Base-by-base conservation (phyloP, 768 basidiomycete genomes). In the Tricholoma flavovirens region DNA sequence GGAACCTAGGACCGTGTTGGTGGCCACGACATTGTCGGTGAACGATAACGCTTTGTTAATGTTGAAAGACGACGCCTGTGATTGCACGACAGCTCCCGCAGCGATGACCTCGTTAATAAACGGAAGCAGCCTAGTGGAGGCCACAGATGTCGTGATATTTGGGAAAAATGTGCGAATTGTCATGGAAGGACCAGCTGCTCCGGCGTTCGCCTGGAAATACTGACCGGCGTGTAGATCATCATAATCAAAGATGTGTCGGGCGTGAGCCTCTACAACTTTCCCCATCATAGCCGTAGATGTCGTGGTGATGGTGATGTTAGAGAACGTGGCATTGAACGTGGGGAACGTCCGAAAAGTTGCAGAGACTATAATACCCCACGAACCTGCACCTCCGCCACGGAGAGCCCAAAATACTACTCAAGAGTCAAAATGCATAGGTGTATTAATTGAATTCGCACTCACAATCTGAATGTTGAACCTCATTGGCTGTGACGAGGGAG, bases 301-400 rank as follows among this genome's bases (percentile, higher is more conserved):
- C 1, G 64, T 56, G 10, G 46, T 12, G 56, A 71, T 57, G 19
- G 43, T 35, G 10, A 65, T 50, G 12, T 49, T 29, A 35, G 66
- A 65, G 12, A 63, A 10, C 19, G 69, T 62, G 10, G 51, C 63
- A 22, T 68, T 62, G 59, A 75, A 73, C 29, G 67, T 71, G 6
- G 72, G 69, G 64, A 61, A 71, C 0, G 71, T 70, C 26, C 62
- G 64, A 62, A 73, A 60, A 5, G 73, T 75, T 0, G 70, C 69
- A 21, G 70, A 68, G 22, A 72, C 60, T 40, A 75, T 67, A n/a
- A 74, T 66, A 19, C 72, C 73, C 73, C 70, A 75, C 35, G 66
- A 70, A 8, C 73, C 73, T 9, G 64, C 56, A 17, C 67, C 68
- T 40, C 68, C 67, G 15, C 67, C 67, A 0, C 68, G 62, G 17